Percentiles rank a stretch among this genome's conserved stretches.
Conservation (phyloP, 2,329 filamentous ascomycete species). For the Fusarium sp. region DNA sequence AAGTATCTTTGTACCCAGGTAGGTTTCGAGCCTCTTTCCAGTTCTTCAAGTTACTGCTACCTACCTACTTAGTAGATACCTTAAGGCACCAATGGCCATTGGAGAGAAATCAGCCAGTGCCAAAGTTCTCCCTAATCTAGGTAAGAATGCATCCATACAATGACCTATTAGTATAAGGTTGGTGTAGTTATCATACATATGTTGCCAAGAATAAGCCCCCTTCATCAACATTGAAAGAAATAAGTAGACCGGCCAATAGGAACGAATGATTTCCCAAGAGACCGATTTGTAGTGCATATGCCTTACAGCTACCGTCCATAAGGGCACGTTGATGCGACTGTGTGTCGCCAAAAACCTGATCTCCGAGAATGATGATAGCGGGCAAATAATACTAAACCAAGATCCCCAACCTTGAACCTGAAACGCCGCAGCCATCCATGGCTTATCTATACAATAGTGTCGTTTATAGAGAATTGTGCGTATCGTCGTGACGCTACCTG, state of each 20-base stretch:
- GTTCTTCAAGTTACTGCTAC: not conserved
- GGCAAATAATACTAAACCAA: slow-evolving; percentile 6
- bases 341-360: not conserved
- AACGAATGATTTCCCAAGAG: not conserved
- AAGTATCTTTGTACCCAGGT: not conserved
- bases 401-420: not conserved
- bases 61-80: not conserved
- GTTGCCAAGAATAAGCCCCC: not conserved
- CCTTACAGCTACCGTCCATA: not conserved
- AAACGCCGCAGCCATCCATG: slow-evolving; percentile 24
- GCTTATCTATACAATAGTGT: slow-evolving; percentile 27
- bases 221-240: not conserved
- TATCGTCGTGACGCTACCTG: slow-evolving; percentile 32
- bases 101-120: not conserved
- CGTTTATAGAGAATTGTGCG: slow-evolving; percentile 24
- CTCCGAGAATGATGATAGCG: not conserved
- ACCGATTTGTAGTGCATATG: not conserved
- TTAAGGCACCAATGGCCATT: not conserved
- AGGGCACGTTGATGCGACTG: not conserved
- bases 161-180: not conserved
- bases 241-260: not conserved
- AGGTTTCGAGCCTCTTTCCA: not conserved
- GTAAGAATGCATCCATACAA: not conserved
- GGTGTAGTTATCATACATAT: slow-evolving; percentile 11
- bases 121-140: not conserved